phyloP scores from a whole-genome alignment of 805 yeast genomes.

The Jamesozyma rosinii region DNA sequence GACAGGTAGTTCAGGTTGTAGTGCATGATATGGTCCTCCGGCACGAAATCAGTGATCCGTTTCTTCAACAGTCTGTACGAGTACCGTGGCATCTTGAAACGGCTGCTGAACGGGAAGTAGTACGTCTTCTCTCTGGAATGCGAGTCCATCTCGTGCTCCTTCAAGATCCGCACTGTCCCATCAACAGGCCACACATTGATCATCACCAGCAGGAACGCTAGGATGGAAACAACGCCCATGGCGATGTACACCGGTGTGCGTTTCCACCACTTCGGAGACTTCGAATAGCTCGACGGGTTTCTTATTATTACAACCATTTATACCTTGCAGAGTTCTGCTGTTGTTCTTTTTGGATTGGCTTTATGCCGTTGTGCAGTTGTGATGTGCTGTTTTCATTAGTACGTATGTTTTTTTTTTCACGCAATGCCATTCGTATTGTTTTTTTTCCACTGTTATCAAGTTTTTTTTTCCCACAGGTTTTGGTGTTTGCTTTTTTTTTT shows the following conservation, averaged over 20 bases:
- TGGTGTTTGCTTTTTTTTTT: too few species aligned
- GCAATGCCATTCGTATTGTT: too few species aligned
- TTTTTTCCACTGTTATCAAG: too few species aligned
- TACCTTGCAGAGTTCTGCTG: too few species aligned
- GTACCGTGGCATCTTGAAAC: constrained; percentile 32
- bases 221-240: background rate
- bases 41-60: constrained; percentile 34
- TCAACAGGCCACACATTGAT: background rate
- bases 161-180: background rate
- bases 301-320: background rate
- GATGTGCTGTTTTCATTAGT: too few species aligned
- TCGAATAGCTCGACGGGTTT: background rate
- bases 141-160: background rate
- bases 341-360: too few species aligned
- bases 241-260: background rate
- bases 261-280: background rate
- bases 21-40: constrained; percentile 61
- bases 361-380: too few species aligned
- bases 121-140: constrained; percentile 12
- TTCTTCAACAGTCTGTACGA: constrained; percentile 25
- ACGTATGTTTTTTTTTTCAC: too few species aligned
- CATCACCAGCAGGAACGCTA: background rate
- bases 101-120: constrained; percentile 18
- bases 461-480: too few species aligned
- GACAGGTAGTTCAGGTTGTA: constrained; percentile 64